These are phyloP conservation scores for Castanospermum australe DNA, from an alignment of 306 rosid species.

Conservation along the genomic window DNA sequence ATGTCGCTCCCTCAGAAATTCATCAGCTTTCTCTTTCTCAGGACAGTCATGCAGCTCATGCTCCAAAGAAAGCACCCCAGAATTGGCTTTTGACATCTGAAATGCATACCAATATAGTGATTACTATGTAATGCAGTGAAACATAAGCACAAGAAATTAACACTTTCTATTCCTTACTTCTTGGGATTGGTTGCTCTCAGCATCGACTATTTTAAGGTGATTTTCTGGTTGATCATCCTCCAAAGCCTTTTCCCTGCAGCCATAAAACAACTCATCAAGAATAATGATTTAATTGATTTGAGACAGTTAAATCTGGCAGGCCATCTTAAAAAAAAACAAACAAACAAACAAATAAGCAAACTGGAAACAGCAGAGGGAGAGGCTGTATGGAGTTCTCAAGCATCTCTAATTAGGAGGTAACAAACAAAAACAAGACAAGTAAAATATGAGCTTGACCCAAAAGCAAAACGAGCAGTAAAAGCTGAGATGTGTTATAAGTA, in stretches of 20 bases:
- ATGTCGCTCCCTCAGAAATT: conserved; percentile 25
- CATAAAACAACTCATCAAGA: conserved; percentile 9
- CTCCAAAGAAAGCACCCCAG: conserved; percentile 15
- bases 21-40: conserved; percentile 21
- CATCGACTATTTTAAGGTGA: conserved; percentile 18
- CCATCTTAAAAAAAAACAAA: neutral
- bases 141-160: conserved; percentile 14
- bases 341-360: too few species aligned
- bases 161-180: conserved; percentile 44
- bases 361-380: neutral
- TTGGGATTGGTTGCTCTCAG: conserved; percentile 29
- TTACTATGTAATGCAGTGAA: neutral
- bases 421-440: neutral
- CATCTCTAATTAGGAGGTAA: neutral
- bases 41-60: conserved; percentile 19
- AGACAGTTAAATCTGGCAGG: neutral
- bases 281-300: neutral
- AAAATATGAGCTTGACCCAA: neutral
- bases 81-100: conserved; percentile 30
- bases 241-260: conserved; percentile 40
- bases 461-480: neutral
- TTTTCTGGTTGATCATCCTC: conserved; percentile 35
- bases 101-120: conserved; percentile 19
- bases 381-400: neutral
- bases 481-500: neutral